phyloP scores from a whole-genome alignment of 495 filamentous ascomycete species.

The Neurospora sp. region DNA sequence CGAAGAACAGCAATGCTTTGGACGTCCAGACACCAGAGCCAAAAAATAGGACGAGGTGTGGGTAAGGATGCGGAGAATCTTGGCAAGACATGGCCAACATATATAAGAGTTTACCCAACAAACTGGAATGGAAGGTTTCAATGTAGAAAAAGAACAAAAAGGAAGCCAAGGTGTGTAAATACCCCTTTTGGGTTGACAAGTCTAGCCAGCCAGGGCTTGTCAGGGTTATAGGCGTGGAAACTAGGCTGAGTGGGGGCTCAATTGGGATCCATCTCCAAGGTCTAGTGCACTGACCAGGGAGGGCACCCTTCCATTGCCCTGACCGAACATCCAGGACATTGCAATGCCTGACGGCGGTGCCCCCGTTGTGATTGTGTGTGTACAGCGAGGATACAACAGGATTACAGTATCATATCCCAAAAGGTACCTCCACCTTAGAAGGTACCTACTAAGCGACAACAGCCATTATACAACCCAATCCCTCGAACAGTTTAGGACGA shows the following conservation, averaged over 20 bases:
- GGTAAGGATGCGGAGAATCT: not conserved
- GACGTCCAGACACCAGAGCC: not conserved
- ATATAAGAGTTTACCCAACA: not conserved
- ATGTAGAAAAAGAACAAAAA: not conserved
- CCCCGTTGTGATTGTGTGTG: not conserved
- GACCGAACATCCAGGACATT: not conserved
- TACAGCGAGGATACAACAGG: not conserved
- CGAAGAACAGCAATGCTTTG: not conserved
- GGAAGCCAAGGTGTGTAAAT: not conserved
- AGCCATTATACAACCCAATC: not conserved
- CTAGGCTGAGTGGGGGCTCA: not conserved
- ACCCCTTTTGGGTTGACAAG: not conserved
- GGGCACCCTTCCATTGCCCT: not conserved
- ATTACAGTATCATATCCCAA: not conserved
- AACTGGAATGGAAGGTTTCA: not conserved
- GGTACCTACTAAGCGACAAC: not conserved
- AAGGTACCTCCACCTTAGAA: not conserved
- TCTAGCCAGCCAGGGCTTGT: not conserved
- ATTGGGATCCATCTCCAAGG: not conserved
- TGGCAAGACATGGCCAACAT: not conserved
- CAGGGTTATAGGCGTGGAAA: not conserved
- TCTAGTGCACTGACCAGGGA: not conserved
- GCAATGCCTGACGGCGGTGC: not conserved
- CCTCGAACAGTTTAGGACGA: not conserved
- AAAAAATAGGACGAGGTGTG: not conserved